Evolutionary conservation across 1,284 basidiomycete genomes (phyloP), one percentile per base, ranked within the genome.

Genomic region (Trichosporon sp.): DNA sequence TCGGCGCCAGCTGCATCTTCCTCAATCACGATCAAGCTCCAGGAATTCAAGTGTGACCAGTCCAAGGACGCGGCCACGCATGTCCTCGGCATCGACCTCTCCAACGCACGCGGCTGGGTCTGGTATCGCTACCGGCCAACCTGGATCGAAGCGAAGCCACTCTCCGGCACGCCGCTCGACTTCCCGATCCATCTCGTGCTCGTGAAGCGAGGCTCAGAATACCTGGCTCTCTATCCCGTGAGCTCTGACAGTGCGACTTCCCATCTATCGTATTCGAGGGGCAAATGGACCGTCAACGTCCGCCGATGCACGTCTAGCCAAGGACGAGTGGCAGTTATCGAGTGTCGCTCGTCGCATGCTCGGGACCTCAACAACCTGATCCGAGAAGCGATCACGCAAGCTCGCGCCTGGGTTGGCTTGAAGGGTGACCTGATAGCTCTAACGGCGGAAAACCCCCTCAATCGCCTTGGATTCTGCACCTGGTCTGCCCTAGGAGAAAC

Each of bases 391-490:
- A 43, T 72, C 48, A 4, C 26, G 1, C 46, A 48, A 3, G 71
- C 65, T 7, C 68, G 66, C 1, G 21, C 59, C 48, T 70, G 68
- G 68, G 16, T 66, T 14, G 5, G 51, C 35, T n/a, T 6, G 14
- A 40, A 11, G 37, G 26, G n/a, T 6, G 21, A 43, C 21, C 66
- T 59, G 11, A 61, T 48, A 19, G 46, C 38, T 21, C 16, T 51
- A 6, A 26, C 16, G 26, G n/a, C 12, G 19, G 40, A 16, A 2
- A 70, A 71, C 4, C 69, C 70, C 6, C 38, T 76, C 1, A 66
- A 72, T 19, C 68, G 72, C 7, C 32, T 74, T 2, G 71, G 72
- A 1, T 74, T 72, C 68, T 76, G 73, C 48, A 76, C 74, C 1
- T 74, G 74, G 73, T 65, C 31, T 14, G 38, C 68, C 1, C 67